Evolutionary conservation across 768 basidiomycete species (phyloP).

Genomic region (Termitomyces sp.): DNA sequence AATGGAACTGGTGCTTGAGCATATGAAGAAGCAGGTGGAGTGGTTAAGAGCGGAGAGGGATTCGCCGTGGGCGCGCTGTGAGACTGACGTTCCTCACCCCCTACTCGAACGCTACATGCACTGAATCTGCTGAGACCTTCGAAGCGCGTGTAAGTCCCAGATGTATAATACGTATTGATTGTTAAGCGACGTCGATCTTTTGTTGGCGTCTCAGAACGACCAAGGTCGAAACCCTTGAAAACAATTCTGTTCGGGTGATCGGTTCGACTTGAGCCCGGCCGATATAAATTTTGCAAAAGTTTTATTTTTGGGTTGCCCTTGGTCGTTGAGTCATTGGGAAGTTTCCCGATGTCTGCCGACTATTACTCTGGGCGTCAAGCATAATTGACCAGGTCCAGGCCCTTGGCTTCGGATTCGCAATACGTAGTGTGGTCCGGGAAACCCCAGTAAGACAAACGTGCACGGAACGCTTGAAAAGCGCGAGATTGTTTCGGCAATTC

Average conservation of each 20-base stretch:
- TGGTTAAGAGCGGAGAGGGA: slow-evolving; percentile 8
- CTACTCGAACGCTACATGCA: slow-evolving; percentile 3
- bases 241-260: not conserved
- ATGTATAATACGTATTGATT: not conserved
- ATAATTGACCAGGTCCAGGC: not conserved
- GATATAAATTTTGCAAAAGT: not conserved
- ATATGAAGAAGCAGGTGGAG: slow-evolving; percentile 9
- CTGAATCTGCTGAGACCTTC: not conserved
- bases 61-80: slow-evolving; percentile 8
- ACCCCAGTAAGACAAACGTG: not conserved
- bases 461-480: not conserved
- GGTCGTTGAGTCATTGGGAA: not conserved
- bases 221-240: not conserved
- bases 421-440: too few relatives aligned
- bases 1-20: slow-evolving; percentile 1
- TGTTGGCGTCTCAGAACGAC: too few relatives aligned
- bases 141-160: not conserved
- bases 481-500: not conserved
- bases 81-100: slow-evolving; percentile 6
- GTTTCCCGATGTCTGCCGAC: not conserved
- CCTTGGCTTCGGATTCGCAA: not conserved
- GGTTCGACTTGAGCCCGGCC: not conserved
- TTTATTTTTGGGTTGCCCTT: not conserved
- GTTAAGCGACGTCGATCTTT: not conserved
- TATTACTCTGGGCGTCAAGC: too few relatives aligned